These are phyloP conservation scores for Entelexis sorbosivorans DNA, from an alignment of 1,139 yeast genomes.

Conservation along the genomic window DNA sequence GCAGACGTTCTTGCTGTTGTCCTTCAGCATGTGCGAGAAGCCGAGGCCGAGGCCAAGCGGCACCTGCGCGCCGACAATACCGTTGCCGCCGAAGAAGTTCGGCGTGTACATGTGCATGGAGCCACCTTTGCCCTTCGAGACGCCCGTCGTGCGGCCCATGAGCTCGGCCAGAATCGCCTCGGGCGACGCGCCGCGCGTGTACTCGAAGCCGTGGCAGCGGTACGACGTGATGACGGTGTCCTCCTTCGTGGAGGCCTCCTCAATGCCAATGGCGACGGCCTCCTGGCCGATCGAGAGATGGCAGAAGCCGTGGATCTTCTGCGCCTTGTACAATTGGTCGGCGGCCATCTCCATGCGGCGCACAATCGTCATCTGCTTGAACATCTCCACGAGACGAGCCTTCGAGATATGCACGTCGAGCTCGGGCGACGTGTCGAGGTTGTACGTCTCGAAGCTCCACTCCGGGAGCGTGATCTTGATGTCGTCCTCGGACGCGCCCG, in stretches of 20 bases:
- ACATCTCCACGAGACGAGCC: constrained; percentile 75
- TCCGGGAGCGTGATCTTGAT: constrained; percentile 52
- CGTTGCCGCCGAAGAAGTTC: constrained; percentile 97
- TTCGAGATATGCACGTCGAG: constrained; percentile 68
- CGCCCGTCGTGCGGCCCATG: constrained; percentile 94
- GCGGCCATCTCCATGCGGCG: constrained; percentile 99
- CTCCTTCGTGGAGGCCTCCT: constrained; percentile 72
- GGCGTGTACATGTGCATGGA: constrained; percentile 98
- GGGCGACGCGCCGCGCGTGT: constrained; percentile 89
- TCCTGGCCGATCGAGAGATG: constrained; percentile 99
- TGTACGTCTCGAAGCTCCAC: constrained; percentile 73
- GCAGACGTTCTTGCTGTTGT: constrained; percentile 61
- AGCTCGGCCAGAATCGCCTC: constrained; percentile 86
- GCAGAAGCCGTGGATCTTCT: constrained; percentile 97
- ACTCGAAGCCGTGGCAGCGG: constrained; percentile 98
- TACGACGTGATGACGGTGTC: constrained; percentile 93
- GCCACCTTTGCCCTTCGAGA: constrained; percentile 96
- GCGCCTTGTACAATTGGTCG: constrained; percentile 95
- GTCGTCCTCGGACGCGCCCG: constrained; percentile 17
- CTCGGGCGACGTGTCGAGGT: constrained; percentile 51
- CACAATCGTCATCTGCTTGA: constrained; percentile 85
- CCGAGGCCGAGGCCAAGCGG: constrained; percentile 97
- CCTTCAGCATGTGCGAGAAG: constrained; percentile 89
- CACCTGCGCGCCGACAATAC: constrained; percentile 98
- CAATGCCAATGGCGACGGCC: constrained; percentile 97